These are phyloP conservation scores for Saxophila tyrrhenica DNA, from an alignment of 495 filamentous ascomycete genomes.

Conservation along the genomic window DNA sequence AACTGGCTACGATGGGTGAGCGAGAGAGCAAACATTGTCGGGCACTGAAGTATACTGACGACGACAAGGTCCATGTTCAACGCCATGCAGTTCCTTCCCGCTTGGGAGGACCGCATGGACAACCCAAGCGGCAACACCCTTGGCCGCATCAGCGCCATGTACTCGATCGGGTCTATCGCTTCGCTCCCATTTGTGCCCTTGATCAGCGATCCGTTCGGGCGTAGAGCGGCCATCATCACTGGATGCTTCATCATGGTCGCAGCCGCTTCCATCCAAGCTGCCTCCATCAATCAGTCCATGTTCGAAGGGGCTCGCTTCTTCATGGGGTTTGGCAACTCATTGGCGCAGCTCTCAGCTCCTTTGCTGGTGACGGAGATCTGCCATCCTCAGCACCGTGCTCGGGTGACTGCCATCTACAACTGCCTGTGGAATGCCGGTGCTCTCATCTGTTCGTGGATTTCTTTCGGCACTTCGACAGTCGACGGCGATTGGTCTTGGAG, in stretches of 20 bases:
- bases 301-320: slow-evolving; percentile 46
- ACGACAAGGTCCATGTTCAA: slow-evolving; percentile 23
- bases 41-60: slow-evolving; percentile 19
- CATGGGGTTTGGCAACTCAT: slow-evolving; percentile 50
- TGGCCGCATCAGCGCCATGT: slow-evolving; percentile 22
- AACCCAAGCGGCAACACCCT: slow-evolving; percentile 20
- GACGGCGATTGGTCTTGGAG: slow-evolving; percentile 39
- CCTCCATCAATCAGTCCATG: slow-evolving; percentile 24
- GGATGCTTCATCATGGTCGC: slow-evolving; percentile 12
- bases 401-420: slow-evolving; percentile 33
- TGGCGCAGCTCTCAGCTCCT: slow-evolving; percentile 26
- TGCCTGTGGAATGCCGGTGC: slow-evolving; percentile 34
- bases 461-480: slow-evolving; percentile 34
- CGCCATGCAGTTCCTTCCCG: slow-evolving; percentile 18
- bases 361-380: slow-evolving; percentile 30
- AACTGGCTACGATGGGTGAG: slow-evolving; percentile 50
- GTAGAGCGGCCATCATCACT: slow-evolving; percentile 1
- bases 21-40: neutral
- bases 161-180: slow-evolving; percentile 34
- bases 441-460: slow-evolving; percentile 33
- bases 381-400: slow-evolving; percentile 32
- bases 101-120: slow-evolving; percentile 20
- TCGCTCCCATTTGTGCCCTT: slow-evolving; percentile 29
- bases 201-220: slow-evolving; percentile 11
- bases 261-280: slow-evolving; percentile 5